phyloP scores from a whole-genome alignment of 768 basidiomycete species.

The button mushroom (Agaricus bisporus) region DNA sequence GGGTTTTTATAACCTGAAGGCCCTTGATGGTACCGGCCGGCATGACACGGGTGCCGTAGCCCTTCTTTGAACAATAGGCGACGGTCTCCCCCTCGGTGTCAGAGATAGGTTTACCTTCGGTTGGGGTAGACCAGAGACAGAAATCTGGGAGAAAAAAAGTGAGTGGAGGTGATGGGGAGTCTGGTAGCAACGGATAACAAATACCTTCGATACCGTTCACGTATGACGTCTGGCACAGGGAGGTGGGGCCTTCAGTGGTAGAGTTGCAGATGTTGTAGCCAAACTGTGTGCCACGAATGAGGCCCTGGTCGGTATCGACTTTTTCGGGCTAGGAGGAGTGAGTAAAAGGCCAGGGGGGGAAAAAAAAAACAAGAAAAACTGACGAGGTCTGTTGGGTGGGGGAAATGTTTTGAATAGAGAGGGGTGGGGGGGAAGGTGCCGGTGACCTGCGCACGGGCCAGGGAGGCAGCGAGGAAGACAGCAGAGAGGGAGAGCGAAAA shows the following conservation, averaged over 20 bases:
- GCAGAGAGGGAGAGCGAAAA: constrained; percentile 11
- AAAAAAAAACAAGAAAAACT: constrained; percentile 13
- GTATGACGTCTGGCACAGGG: constrained; percentile 56
- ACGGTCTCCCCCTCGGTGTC: constrained; percentile 67
- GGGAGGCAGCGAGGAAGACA: constrained; percentile 4
- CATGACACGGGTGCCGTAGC: constrained; percentile 68
- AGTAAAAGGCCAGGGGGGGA: neutral
- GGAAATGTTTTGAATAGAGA: constrained; percentile 32
- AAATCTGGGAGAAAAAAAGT: constrained; percentile 39
- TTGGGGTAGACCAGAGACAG: constrained; percentile 58
- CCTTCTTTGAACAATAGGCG: constrained; percentile 71
- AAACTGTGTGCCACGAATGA: constrained; percentile 37
- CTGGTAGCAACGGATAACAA: constrained; percentile 9
- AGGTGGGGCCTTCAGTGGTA: constrained; percentile 52
- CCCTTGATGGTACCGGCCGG: constrained; percentile 60
- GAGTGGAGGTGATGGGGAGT: neutral
- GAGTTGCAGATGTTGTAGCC: constrained; percentile 69
- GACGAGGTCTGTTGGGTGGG: constrained; percentile 35
- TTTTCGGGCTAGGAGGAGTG: constrained; percentile 20
- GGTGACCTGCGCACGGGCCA: constrained; percentile 19
- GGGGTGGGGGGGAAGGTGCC: constrained; percentile 34
- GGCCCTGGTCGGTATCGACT: constrained; percentile 22
- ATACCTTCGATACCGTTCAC: constrained; percentile 41
- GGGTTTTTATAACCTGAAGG: constrained; percentile 56
- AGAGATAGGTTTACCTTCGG: constrained; percentile 48